These are phyloP conservation scores for Leccinum subrobustum DNA, from an alignment of 1,284 basidiomycete genomes.

Conservation along the genomic window DNA sequence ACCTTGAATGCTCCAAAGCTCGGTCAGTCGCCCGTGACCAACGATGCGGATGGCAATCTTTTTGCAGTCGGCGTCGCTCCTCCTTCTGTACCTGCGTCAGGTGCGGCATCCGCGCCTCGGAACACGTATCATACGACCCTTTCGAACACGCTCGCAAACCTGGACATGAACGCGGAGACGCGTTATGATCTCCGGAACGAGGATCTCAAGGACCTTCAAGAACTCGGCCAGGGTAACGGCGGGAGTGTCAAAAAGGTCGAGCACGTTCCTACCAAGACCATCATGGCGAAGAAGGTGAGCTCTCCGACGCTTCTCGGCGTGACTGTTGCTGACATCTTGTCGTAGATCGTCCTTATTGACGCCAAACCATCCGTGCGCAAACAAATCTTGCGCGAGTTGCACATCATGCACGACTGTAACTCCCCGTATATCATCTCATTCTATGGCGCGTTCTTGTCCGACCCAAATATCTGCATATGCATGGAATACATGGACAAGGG, in stretches of 20 bases:
- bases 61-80: constrained; percentile 39
- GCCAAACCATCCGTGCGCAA: constrained; percentile 97
- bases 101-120: constrained; percentile 43
- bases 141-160: constrained; percentile 70
- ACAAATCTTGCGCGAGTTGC: constrained; percentile 95
- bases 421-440: constrained; percentile 95
- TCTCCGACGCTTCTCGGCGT: not conserved
- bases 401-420: constrained; percentile 98
- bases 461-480: constrained; percentile 98
- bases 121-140: constrained; percentile 71
- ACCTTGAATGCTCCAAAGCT: constrained; percentile 48
- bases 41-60: constrained; percentile 38
- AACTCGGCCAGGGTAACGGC: constrained; percentile 96
- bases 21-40: constrained; percentile 42
- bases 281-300: constrained; percentile 94
- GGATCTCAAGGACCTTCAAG: constrained; percentile 81
- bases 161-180: constrained; percentile 74
- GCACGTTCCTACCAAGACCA: constrained; percentile 83
- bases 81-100: constrained; percentile 41
- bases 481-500: constrained; percentile 98
- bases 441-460: constrained; percentile 93
- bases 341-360: constrained; percentile 94
- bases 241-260: constrained; percentile 97
- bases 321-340: not conserved
- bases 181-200: constrained; percentile 77